Evolutionary conservation across 2,329 filamentous ascomycete genomes (phyloP).

Genomic region (Aspergillus luchuensis): DNA sequence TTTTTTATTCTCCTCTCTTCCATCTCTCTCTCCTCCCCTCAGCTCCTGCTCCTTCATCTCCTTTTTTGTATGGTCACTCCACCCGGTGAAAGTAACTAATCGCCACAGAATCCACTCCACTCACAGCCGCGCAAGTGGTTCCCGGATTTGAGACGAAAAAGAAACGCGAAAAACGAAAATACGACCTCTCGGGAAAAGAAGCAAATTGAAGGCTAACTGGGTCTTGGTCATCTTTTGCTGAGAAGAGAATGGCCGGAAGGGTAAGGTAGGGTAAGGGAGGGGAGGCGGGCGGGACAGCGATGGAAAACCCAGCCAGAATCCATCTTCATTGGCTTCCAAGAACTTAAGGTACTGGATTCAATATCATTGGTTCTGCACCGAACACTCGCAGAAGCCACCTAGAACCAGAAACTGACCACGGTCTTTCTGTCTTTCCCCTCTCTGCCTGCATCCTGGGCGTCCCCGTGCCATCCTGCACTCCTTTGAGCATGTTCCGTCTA

Average conservation of each 20-base stretch:
- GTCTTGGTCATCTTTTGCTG: conserved; percentile 11
- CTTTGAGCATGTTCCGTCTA: not conserved
- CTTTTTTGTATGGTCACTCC: not conserved
- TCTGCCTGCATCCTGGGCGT: not conserved
- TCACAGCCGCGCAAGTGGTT: not conserved
- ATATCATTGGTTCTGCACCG: conserved; percentile 6
- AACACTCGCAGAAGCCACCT: conserved; percentile 9
- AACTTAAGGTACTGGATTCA: not conserved
- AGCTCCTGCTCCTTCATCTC: not conserved
- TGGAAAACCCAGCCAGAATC: not conserved
- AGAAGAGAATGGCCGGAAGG: conserved; percentile 9
- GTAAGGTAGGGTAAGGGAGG: not conserved
- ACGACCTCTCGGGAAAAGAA: not conserved
- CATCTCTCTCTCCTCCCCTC: not conserved
- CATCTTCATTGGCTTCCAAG: conserved; percentile 1
- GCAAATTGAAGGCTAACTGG: not conserved
- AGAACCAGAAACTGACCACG: conserved; percentile 2
- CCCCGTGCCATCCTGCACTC: not conserved
- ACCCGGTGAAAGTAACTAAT: not conserved
- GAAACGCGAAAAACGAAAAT: conserved; percentile 5
- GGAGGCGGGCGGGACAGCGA: not conserved
- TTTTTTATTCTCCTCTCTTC: not conserved
- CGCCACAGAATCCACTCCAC: not conserved
- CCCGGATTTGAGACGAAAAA: conserved; percentile 10
- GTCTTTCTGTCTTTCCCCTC: not conserved